Evolutionary conservation across 75 land plant species (phyloP).

Genomic region (Cryptomeria japonica): DNA sequence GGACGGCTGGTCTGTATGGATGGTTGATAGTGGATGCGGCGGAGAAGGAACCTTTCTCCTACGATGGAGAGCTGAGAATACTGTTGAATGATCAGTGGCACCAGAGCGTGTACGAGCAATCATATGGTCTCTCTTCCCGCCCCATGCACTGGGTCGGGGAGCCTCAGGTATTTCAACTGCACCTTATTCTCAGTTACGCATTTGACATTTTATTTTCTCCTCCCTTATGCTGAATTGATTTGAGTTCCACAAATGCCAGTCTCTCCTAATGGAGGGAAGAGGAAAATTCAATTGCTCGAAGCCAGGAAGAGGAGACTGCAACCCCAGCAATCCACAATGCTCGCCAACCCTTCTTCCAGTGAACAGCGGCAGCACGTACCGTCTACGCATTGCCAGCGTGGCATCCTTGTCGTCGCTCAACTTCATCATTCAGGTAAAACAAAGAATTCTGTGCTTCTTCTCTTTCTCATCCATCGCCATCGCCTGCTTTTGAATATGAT

Average conservation of each 20-base stretch:
- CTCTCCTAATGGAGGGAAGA: conserved; percentile 68
- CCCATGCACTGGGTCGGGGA: conserved; percentile 79
- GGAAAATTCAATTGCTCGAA: conserved; percentile 72
- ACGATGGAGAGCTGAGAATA: conserved; percentile 39
- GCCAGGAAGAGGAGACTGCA: conserved; percentile 19
- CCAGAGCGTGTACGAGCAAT: conserved; percentile 33
- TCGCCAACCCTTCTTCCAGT: conserved; percentile 50
- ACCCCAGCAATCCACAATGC: conserved; percentile 37
- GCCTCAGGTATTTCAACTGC: conserved; percentile 51
- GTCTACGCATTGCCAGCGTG: conserved; percentile 73
- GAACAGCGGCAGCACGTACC: conserved; percentile 57
- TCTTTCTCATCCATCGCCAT: not conserved
- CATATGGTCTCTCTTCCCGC: conserved; percentile 51
- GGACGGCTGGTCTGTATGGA: conserved; percentile 81
- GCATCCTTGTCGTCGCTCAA: conserved; percentile 56
- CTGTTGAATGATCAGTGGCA: conserved; percentile 76
- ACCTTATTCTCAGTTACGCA: not conserved
- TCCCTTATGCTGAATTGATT: not conserved
- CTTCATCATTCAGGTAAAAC: conserved; percentile 44
- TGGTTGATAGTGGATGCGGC: conserved; percentile 71
- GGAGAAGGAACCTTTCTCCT: conserved; percentile 34
- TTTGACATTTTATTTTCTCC: not conserved
- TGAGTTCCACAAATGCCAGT: conserved; percentile 23
- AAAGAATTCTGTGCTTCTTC: not conserved
- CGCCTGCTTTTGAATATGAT: not conserved